Evolutionary conservation across 83 land plant genomes (phyloP).

Genomic region (Larix sibirica): DNA sequence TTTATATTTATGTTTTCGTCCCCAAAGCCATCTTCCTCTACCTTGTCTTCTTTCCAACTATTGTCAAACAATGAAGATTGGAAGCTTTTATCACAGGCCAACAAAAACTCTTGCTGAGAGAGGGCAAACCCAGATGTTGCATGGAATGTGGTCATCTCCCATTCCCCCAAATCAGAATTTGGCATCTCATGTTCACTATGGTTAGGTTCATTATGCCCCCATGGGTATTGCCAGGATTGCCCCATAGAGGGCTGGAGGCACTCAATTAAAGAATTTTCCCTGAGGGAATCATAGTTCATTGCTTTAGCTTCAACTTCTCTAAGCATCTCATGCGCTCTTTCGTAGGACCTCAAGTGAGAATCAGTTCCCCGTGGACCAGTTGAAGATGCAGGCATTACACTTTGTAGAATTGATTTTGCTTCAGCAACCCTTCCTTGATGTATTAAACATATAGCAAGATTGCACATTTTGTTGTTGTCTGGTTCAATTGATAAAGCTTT

Average conservation of each 20-base stretch:
- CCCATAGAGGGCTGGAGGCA: slow-evolving; percentile 36
- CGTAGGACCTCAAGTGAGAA: slow-evolving; percentile 95
- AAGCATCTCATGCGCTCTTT: slow-evolving; percentile 97
- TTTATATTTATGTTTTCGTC: slow-evolving; percentile 48
- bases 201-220: not conserved
- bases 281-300: slow-evolving; percentile 21
- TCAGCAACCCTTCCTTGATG: slow-evolving; percentile 88
- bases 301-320: slow-evolving; percentile 67
- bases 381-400: slow-evolving; percentile 70
- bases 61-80: slow-evolving; percentile 7
- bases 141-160: not conserved
- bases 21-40: slow-evolving; percentile 28
- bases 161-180: not conserved
- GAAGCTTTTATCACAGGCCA: not conserved
- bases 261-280: slow-evolving; percentile 21
- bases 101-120: not conserved
- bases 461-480: slow-evolving; percentile 99
- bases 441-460: slow-evolving; percentile 97
- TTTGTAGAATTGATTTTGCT: slow-evolving; percentile 76
- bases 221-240: slow-evolving; percentile 52
- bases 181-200: not conserved
- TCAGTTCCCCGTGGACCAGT: slow-evolving; percentile 76
- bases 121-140: slow-evolving; percentile 14
- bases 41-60: not conserved
- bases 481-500: slow-evolving; percentile 80